phyloP scores from a whole-genome alignment of 768 basidiomycete genomes.

The Crucibulum laeve region DNA sequence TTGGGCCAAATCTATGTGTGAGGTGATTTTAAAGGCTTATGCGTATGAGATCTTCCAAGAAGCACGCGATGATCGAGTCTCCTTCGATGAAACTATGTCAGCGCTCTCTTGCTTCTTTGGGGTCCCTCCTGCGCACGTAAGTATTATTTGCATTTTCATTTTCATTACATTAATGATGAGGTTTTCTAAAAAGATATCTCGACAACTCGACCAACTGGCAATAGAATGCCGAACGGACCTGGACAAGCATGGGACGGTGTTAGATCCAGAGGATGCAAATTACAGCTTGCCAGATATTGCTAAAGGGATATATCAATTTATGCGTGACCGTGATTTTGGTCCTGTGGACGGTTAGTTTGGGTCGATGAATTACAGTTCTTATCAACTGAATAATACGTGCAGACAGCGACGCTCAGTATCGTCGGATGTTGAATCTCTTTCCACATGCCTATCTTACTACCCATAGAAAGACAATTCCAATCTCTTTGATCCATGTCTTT shows the following conservation, averaged over 20 bases:
- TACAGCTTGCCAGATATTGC: neutral
- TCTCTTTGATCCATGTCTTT: slow-evolving; percentile 58
- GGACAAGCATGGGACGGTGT: neutral
- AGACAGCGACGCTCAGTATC: slow-evolving; percentile 29
- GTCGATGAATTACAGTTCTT: neutral
- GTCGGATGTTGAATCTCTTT: slow-evolving; percentile 47
- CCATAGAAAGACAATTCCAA: slow-evolving; percentile 48
- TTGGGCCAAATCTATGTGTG: slow-evolving; percentile 45
- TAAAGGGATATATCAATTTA: slow-evolving; percentile 1
- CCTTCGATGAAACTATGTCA: slow-evolving; percentile 43
- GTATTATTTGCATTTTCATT: slow-evolving; percentile 6
- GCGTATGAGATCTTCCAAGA: slow-evolving; percentile 35
- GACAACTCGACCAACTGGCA: neutral
- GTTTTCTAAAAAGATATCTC: slow-evolving; percentile 19
- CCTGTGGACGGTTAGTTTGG: neutral
- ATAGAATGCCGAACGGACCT: neutral
- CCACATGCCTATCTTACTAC: slow-evolving; percentile 54
- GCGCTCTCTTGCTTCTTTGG: slow-evolving; percentile 51
- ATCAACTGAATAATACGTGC: slow-evolving; percentile 2
- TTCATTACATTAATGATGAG: slow-evolving; percentile 30
- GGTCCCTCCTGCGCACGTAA: slow-evolving; percentile 35
- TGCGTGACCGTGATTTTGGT: neutral
- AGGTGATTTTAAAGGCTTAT: slow-evolving; percentile 35
- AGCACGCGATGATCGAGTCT: slow-evolving; percentile 11
- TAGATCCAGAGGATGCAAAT: neutral